Percentiles rank a stretch among this genome's conserved stretches.
Conservation (phyloP, 1,284 basidiomycete genomes). For the Irpex sp. region DNA sequence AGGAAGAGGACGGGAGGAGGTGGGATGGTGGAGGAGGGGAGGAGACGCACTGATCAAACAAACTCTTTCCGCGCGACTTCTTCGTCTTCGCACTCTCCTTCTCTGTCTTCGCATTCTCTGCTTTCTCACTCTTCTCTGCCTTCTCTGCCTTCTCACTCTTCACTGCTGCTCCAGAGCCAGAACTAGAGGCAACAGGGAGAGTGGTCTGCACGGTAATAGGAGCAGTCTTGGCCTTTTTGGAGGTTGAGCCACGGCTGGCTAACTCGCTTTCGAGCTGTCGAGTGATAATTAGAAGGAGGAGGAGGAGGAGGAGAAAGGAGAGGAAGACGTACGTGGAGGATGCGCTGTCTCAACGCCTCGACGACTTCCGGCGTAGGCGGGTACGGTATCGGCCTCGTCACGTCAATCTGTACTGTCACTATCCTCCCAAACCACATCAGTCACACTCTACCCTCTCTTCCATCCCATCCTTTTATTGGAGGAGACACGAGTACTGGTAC, state of each 20-base stretch:
- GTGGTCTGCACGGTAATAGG: slow-evolving; percentile 16
- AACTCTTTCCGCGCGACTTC: slow-evolving; percentile 33
- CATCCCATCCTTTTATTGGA: too few relatives aligned
- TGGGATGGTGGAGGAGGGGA: too few relatives aligned
- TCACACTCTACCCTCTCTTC: neutral
- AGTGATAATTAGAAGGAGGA: too few relatives aligned
- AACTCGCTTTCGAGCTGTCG: slow-evolving; percentile 34
- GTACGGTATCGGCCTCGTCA: slow-evolving; percentile 10
- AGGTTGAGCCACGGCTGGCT: neutral
- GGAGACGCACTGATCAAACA: slow-evolving; percentile 30
- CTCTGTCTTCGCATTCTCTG: too few relatives aligned
- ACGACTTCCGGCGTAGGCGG: slow-evolving; percentile 22
- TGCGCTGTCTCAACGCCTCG: slow-evolving; percentile 33
- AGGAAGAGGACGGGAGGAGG: too few relatives aligned
- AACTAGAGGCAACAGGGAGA: slow-evolving; percentile 8
- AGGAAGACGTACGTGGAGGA: slow-evolving; percentile 25
- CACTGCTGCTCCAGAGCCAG: slow-evolving; percentile 7
- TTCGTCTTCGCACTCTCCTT: slow-evolving; percentile 28
- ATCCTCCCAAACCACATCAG: neutral
- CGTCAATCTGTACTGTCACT: neutral
- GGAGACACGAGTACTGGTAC: neutral
- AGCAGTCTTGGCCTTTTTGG: slow-evolving; percentile 25
- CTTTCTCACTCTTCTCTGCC: too few relatives aligned
- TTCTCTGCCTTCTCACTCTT: slow-evolving; percentile 22
- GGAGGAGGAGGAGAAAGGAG: too few relatives aligned